Evolutionary conservation across 2,329 filamentous ascomycete species (phyloP).

Genomic region (Colletotrichum sp.): DNA sequence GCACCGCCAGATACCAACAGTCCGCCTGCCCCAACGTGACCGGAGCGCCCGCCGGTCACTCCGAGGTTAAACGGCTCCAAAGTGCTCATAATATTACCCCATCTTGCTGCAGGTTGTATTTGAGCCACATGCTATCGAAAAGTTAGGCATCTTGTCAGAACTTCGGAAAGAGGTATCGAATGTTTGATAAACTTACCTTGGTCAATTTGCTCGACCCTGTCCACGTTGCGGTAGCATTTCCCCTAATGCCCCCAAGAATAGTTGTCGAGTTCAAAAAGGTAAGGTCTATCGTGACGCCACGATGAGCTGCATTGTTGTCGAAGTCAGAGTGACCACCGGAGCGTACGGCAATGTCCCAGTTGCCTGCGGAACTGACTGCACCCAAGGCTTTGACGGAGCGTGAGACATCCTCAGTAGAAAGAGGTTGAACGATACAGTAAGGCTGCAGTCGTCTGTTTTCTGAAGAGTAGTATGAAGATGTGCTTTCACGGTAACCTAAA

Average conservation of each 20-base stretch:
- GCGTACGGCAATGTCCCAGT: conserved; percentile 37
- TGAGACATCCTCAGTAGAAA: conserved; percentile 24
- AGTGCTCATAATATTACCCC: conserved; percentile 25
- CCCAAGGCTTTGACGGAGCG: conserved; percentile 17
- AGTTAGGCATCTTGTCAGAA: not conserved
- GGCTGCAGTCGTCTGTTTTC: conserved; percentile 24
- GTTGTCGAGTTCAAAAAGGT: conserved; percentile 31
- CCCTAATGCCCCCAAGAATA: conserved; percentile 18
- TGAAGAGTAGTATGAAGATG: conserved; percentile 26
- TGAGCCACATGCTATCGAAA: conserved; percentile 21
- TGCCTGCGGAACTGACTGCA: not conserved
- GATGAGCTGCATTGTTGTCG: conserved; percentile 43
- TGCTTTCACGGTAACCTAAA: not conserved
- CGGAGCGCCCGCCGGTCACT: conserved; percentile 27
- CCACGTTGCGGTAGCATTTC: not conserved
- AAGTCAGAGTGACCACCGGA: conserved; percentile 53
- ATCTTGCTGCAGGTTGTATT: conserved; percentile 32
- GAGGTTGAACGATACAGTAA: conserved; percentile 30
- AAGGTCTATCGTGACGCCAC: conserved; percentile 44
- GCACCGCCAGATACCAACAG: conserved; percentile 34
- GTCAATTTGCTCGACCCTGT: not conserved
- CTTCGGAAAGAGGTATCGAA: not conserved
- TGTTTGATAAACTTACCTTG: not conserved
- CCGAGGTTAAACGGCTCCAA: conserved; percentile 24
- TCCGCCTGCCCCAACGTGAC: conserved; percentile 29